Percentiles rank a stretch among this genome's conserved stretches.
Conservation (phyloP, 345 rosid species). For the Eucalyptus decipiens region DNA sequence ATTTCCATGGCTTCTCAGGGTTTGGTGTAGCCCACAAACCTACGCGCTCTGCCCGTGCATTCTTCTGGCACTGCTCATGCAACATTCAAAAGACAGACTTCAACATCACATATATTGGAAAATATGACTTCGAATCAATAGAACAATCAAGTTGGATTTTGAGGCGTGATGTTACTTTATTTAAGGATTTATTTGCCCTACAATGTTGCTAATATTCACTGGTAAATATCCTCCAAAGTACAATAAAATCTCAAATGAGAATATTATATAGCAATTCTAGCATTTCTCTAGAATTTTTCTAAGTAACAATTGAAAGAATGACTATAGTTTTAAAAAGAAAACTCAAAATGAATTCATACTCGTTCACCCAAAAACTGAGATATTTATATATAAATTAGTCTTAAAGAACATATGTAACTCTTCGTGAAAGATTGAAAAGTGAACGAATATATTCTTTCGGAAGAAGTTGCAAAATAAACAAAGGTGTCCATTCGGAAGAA, state of each 20-base stretch:
- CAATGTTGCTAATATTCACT: fast-evolving
- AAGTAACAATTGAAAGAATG: too few species aligned
- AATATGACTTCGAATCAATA: too few species aligned
- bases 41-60: slow-evolving; percentile 48
- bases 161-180: fast-evolving
- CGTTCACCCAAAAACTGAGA: too few species aligned
- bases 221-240: fast-evolving
- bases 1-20: slow-evolving; percentile 83
- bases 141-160: fast-evolving
- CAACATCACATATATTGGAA: not conserved
- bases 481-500: too few species aligned
- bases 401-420: too few species aligned
- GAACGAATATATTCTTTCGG: fast-evolving
- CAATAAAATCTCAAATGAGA: too few species aligned
- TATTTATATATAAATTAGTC: too few species aligned
- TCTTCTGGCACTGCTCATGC: slow-evolving; percentile 56
- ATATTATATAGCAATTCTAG: fast-evolving
- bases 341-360: too few species aligned
- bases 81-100: not conserved
- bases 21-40: slow-evolving; percentile 78
- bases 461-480: too few species aligned
- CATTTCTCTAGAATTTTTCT: fast-evolving
- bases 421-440: too few species aligned
- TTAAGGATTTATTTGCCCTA: fast-evolving
- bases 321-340: too few species aligned